Evolutionary conservation across 164 flowering plant species (phyloP), one percentile per base, ranked within the genome.

Genomic region (Vitis labrusca): DNA sequence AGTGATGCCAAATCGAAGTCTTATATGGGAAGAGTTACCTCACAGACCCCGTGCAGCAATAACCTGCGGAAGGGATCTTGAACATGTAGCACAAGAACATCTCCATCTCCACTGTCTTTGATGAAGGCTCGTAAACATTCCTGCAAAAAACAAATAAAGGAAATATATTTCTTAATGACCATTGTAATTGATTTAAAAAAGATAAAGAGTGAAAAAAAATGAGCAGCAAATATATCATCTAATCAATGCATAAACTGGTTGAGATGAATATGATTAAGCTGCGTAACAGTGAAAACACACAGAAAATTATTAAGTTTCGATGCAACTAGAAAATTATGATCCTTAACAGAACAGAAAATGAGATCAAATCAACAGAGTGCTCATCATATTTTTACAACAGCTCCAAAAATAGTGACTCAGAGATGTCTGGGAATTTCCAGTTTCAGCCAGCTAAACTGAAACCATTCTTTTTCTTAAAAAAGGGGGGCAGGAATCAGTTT

Each of bases 1-100:
- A 8, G 12, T 11, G 59, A 9, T 23, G 2, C 7, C 15, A 50
- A 53, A 14, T n/a, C 48, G n/a, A 30, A 61, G 29, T 32, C 13
- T 1, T 13, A 15, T 19, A 12, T 9, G 59, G 19, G 48, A 65
- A 50, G 51, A 49, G 8, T 58, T 84, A 94, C 99, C 98, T 95
- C 98, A 66, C 97, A 93, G 9, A 93, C 90, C 15, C 98, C 99
- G 75, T 95, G 99, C 66, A 90, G 83, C 80, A 94, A 74, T 76
- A 92, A 78, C 80, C 98, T 82, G 58, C 89, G 94, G 69, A 91
- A 95, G 53, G 98, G 88, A 72, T 93, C 94, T 75, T 90, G 88
- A 73, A 91, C 87, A 66, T 74, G 82, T 32, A 93, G 73, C 59
- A 68, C 76, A 10, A 95, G 88, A 49, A 77, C 80, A 63, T 90